A percentile compares a stretch with the other conserved stretches of the same genome.
phyloP scores from a whole-genome alignment of 169 alveolate species.

The Sarcocystis neurona region DNA sequence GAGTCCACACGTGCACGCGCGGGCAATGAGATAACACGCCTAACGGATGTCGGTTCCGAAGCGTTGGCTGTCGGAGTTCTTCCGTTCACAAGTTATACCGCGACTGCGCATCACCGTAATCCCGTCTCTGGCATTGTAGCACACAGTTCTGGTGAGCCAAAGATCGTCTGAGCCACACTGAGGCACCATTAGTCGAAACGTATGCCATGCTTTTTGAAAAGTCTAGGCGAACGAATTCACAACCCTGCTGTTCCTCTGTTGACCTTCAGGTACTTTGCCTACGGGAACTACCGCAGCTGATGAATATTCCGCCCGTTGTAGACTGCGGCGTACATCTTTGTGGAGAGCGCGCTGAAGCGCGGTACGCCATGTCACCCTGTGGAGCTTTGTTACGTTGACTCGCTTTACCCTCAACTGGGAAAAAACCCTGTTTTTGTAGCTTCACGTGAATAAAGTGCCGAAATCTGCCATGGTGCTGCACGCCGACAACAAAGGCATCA shows the following conservation, averaged over 20 bases:
- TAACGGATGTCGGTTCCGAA: background rate
- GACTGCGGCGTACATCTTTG: background rate
- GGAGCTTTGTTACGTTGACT: too few relatives aligned
- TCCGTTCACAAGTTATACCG: background rate
- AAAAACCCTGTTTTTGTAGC: background rate
- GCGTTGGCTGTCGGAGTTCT: background rate
- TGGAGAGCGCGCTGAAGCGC: slow-evolving; percentile 12
- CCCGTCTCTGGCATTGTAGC: background rate
- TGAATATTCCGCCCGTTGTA: background rate
- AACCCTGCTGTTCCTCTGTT: background rate
- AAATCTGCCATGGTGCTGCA: background rate
- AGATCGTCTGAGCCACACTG: background rate
- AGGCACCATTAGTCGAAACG: background rate
- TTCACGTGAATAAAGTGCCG: background rate
- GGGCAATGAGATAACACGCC: background rate
- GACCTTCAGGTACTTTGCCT: slow-evolving; percentile 23
- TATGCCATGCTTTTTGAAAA: background rate
- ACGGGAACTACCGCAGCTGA: slow-evolving; percentile 8
- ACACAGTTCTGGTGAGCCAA: background rate
- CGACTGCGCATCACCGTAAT: background rate
- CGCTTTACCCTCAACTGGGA: background rate
- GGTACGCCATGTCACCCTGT: too few relatives aligned
- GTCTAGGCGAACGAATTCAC: background rate
- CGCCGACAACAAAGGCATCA: background rate
- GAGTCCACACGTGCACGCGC: background rate